Evolutionary conservation across 2,329 filamentous ascomycete genomes (phyloP).

Genomic region (Claviceps fusiformis): DNA sequence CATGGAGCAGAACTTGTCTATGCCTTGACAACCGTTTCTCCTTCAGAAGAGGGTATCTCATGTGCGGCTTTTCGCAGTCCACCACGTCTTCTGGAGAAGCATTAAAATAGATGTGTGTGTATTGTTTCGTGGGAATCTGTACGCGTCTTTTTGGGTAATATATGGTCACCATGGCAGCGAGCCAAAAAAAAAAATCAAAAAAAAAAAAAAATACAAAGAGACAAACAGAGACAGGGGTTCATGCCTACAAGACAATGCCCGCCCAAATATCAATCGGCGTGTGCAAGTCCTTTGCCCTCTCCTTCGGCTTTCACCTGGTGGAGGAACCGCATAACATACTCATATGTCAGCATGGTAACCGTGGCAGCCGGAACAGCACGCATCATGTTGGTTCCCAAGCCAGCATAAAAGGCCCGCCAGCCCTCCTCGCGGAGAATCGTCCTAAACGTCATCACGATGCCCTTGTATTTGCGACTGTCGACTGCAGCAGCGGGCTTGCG

Average conservation of each 20-base stretch:
- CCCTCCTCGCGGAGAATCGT: constrained; percentile 85
- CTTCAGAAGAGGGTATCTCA: background rate
- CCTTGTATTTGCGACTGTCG: constrained; percentile 49
- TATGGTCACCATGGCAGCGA: background rate
- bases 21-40: constrained; percentile 17
- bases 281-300: constrained; percentile 16
- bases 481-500: constrained; percentile 14
- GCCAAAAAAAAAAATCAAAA: background rate
- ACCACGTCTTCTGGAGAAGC: constrained; percentile 1
- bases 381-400: constrained; percentile 96
- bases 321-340: constrained; percentile 52
- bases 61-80: background rate
- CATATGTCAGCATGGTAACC: constrained; percentile 95
- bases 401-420: constrained; percentile 92
- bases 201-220: background rate
- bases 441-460: constrained; percentile 67
- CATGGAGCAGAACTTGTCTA: constrained; percentile 20
- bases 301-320: constrained; percentile 30
- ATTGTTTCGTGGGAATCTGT: constrained; percentile 4
- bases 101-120: background rate
- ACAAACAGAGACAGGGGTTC: background rate
- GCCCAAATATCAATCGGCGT: constrained; percentile 4
- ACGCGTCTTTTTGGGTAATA: constrained; percentile 1
- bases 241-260: background rate
- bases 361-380: constrained; percentile 88